phyloP scores from a whole-genome alignment of 192 early-diverging fungal genomes.

The Coemansia reversa region DNA sequence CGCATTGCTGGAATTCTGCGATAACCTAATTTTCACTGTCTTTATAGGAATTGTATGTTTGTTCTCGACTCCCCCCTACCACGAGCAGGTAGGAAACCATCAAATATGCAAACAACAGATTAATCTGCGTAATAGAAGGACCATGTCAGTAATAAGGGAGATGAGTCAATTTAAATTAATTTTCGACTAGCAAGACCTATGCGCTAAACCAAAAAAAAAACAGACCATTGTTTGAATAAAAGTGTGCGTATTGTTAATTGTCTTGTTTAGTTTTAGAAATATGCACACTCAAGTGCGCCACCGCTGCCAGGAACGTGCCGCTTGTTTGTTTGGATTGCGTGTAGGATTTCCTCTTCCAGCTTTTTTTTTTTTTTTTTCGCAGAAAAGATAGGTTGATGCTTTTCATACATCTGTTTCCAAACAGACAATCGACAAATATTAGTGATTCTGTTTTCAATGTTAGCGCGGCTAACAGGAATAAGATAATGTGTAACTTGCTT shows the following conservation, averaged over 20 bases:
- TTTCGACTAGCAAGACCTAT: background rate
- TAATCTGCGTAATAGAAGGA: background rate
- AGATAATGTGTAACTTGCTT: too few species aligned
- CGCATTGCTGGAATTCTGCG: background rate
- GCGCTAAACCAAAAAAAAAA: background rate
- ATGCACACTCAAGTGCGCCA: background rate
- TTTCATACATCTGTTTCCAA: too few species aligned
- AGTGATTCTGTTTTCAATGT: too few species aligned
- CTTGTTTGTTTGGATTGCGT: background rate
- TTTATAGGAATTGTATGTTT: background rate
- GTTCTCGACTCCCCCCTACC: background rate
- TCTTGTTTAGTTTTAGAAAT: background rate
- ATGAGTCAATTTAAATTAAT: background rate
- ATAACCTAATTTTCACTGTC: background rate
- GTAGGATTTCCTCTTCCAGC: background rate
- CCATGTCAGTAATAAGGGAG: background rate
- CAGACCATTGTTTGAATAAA: background rate
- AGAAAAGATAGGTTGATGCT: background rate
- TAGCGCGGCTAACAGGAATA: too few species aligned
- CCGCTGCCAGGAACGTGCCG: background rate
- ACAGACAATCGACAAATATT: too few species aligned
- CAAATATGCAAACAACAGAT: too few species aligned
- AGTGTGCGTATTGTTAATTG: background rate
- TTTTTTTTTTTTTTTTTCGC: background rate
- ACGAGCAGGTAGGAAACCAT: background rate